Percentiles rank a stretch among this genome's conserved stretches.
These are phyloP conservation scores for Bruguiera sexangula DNA, from an alignment of 345 rosid genomes.

Conservation along the genomic window DNA sequence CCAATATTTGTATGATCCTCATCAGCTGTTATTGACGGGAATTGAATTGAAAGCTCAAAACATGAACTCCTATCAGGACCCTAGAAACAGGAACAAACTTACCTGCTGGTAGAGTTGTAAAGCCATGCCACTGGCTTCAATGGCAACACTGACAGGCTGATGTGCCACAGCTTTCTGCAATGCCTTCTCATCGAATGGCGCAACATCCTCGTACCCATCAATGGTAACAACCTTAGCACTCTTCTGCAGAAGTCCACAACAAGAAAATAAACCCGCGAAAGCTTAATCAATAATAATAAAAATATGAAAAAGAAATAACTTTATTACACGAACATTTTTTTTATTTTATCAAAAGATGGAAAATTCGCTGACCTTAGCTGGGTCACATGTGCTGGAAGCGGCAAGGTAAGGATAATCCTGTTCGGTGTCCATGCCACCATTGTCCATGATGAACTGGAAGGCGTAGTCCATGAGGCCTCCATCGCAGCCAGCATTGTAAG, in stretches of 20 bases:
- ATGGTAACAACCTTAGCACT: slow-evolving; percentile 18
- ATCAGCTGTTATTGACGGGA: no score
- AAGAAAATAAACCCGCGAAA: not conserved
- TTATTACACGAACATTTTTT: no score
- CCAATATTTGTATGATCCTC: no score
- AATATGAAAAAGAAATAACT: no score
- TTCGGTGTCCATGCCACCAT: slow-evolving; percentile 27
- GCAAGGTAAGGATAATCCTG: slow-evolving; percentile 21
- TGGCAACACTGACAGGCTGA: slow-evolving; percentile 30
- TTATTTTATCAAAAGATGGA: no score
- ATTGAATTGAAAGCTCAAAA: not conserved
- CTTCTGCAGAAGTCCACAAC: slow-evolving; percentile 3
- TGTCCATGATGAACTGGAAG: slow-evolving; percentile 20
- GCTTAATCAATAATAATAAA: not conserved
- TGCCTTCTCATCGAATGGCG: slow-evolving; percentile 19
- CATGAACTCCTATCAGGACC: not conserved
- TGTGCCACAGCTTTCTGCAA: slow-evolving; percentile 26
- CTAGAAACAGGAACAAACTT: not conserved
- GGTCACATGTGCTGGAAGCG: slow-evolving; percentile 14
- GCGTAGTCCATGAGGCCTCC: slow-evolving; percentile 29
- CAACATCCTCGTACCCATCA: slow-evolving; percentile 26
- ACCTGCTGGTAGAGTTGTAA: slow-evolving; percentile 23
- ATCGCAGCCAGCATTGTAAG: slow-evolving; percentile 20
- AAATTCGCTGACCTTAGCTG: slow-evolving; percentile 6
- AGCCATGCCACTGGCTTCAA: slow-evolving; percentile 25